Base-by-base conservation (phyloP, 2,329 filamentous ascomycete genomes). In the Phyllosticta capitalensis region DNA sequence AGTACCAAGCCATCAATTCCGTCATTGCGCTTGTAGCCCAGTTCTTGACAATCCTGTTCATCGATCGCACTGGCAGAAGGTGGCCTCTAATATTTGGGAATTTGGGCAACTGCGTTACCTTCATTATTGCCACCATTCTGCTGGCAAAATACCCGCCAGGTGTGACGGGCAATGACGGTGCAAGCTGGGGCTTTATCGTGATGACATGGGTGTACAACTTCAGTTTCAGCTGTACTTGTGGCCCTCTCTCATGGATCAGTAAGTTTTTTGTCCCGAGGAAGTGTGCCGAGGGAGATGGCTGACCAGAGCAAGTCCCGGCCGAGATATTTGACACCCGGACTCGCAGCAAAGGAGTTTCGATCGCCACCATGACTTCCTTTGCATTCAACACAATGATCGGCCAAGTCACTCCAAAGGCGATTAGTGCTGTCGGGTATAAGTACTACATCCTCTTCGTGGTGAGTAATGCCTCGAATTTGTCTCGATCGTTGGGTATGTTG, bases 191-290 rank as follows among this genome's bases (percentile, higher is more conserved):
- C 1, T 92, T 92, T 72, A 92, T 92, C 62, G 81, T 84, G 66
- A 79, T 83, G 65, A 92, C 88, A 1, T 92, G 88, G 88, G 69
- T 89, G 1, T 92, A 89, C 78, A 91, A 92, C 74, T 87, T 90
- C 75, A 86, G 80, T 50, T 91, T 90, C 78, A 86, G 81, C 3
- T 80, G 81, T 33, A 87, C 86, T 1, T 88, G 85, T 61, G 88
- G 88, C 21, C 87, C 88, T 0, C 73, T 90, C 1, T 78, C 81
- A 20, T 83, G 80, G 79, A 81, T 82, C 58, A 56, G 58, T 60
- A 30, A 60, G 52, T 55, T 9, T n/a, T 30, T 21, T 21, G 19
- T 17, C 3, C 87, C 0, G 72, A 90, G 24, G 24, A 7, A 26
- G 24, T 1, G n/a, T 78, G 80, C 22, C 83, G 80, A 78, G 81